phyloP scores from a whole-genome alignment of 257 asterid species.

The Ehretia macrophylla region DNA sequence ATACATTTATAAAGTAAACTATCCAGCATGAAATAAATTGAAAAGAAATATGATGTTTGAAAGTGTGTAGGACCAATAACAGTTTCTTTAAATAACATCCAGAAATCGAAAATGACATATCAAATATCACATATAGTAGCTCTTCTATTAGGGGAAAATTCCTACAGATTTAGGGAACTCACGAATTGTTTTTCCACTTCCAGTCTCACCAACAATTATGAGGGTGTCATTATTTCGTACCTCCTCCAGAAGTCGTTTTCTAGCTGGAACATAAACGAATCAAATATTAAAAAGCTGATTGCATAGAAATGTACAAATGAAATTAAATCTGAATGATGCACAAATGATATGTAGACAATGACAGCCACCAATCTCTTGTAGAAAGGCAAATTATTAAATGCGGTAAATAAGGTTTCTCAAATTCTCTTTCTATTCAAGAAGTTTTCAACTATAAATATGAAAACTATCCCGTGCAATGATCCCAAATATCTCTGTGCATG shows the following conservation, averaged over 20 bases:
- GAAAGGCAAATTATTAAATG: neutral
- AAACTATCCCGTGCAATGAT: too few relatives aligned
- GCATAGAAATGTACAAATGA: neutral
- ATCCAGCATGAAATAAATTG: neutral
- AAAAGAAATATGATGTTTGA: neutral
- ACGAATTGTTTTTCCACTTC: slow-evolving; percentile 99
- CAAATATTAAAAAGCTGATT: neutral
- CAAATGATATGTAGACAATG: neutral
- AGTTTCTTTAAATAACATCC: neutral
- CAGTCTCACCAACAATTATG: slow-evolving; percentile 95
- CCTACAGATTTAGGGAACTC: slow-evolving; percentile 26
- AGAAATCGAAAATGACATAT: neutral
- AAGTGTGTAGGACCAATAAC: too few relatives aligned
- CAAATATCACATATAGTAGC: neutral
- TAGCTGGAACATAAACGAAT: slow-evolving; percentile 39
- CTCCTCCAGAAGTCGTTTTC: slow-evolving; percentile 82
- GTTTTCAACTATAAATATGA: too few relatives aligned
- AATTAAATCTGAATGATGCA: neutral
- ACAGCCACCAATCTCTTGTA: too few relatives aligned
- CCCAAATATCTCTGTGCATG: too few relatives aligned
- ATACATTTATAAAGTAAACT: neutral
- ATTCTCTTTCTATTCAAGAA: neutral
- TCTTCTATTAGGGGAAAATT: neutral
- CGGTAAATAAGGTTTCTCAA: neutral
- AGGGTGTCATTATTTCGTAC: slow-evolving; percentile 64